Percentiles rank a stretch among this genome's conserved stretches.
Evolutionary conservation across 2,329 filamentous ascomycete genomes (phyloP).

Genomic region (Aspergillus sp.): DNA sequence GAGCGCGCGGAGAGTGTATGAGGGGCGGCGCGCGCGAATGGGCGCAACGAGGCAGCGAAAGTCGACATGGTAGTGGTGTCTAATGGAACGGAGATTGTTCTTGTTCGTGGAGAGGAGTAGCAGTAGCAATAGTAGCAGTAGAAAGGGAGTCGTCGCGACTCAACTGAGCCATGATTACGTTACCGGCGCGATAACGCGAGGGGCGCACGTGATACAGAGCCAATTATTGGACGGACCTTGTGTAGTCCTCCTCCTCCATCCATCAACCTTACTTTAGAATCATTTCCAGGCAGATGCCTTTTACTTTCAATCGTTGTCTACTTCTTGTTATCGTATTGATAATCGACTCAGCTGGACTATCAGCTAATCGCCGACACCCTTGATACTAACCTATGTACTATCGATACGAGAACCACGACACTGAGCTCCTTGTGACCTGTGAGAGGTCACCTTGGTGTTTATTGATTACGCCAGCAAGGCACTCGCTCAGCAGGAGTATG

Average conservation of each 20-base stretch:
- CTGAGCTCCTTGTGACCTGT: conserved; percentile 9
- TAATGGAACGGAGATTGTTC: neutral
- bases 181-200: neutral
- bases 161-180: conserved; percentile 2
- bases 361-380: neutral
- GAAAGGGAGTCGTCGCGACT: neutral
- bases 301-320: no score
- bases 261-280: neutral
- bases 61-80: conserved; percentile 27
- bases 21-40: conserved; percentile 46
- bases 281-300: no score
- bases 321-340: no score
- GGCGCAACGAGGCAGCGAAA: conserved; percentile 55
- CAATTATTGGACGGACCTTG: neutral
- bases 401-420: conserved; percentile 2
- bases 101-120: neutral
- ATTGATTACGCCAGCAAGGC: conserved; percentile 7
- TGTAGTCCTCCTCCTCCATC: neutral
- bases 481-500: neutral
- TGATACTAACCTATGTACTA: conserved; percentile 9
- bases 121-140: neutral
- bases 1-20: conserved; percentile 53
- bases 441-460: conserved; percentile 13
- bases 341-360: no score
- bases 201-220: conserved; percentile 3